Base-by-base conservation (phyloP, 495 filamentous ascomycete genomes). In the Xylaria sp. region DNA sequence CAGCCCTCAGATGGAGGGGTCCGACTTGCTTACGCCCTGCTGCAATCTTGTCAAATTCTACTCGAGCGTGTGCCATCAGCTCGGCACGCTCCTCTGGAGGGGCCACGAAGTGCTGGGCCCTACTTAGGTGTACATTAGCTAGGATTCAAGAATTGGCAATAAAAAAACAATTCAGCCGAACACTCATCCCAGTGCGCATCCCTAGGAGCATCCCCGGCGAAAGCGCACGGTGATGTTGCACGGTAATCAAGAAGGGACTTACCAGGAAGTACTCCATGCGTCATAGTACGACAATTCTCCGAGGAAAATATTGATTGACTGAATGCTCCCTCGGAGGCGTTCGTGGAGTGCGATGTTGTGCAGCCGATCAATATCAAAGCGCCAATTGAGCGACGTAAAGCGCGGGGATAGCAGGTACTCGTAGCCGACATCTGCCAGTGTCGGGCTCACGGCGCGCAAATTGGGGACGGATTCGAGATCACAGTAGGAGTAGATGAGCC, bases 401-500 rank as follows among this genome's bases (percentile, higher is more conserved):
- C 76, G 72, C 9, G 80, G 75, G 24, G 77, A 73, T 35, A 86
- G 62, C 68, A 85, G 67, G 69, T 78, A 85, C 21, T 85, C 82
- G 72, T 82, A 85, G 61, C 83, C 84, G 35, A 86, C 78, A 44
- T 82, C 79, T 62, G 83, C 84, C 50, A 80, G 74, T 37, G 75
- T 78, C 52, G 66, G 74, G 55, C 76, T 80, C 46, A 71, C 77
- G 48, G 79, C 81, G 21, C 84, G 83, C 72, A 86, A 76, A 57
- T 79, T 79, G 61, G 76, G 79, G 55, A 82, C 79, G 6, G 81
- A 74, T 46, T 77, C 62, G 24, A 69, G 67, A 61, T 84, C 84
- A 75, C 83, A 85, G 70, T 79, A 78, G 52, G 80, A 74, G 69
- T 80, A 86, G 73, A 86, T 79, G 75, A 84, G 82, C 70, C 80